Evolutionary conservation across 2,329 filamentous ascomycete species (phyloP).

Genomic region (Teratosphaeria pseudoeucalypti): DNA sequence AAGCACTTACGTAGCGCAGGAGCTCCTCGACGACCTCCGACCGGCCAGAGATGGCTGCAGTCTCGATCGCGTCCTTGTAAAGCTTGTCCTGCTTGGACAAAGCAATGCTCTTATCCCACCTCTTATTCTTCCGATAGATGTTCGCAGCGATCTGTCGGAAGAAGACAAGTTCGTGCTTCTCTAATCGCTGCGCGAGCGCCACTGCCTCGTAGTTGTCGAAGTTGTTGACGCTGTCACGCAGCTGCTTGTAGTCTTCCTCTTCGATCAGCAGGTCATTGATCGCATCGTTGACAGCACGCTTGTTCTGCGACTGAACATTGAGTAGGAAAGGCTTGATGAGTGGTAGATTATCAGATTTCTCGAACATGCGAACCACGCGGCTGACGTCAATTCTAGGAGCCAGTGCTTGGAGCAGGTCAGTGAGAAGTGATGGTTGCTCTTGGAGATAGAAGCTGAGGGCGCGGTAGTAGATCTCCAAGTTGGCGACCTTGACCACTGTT

Average conservation of each 20-base stretch:
- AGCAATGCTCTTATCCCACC: constrained; percentile 98
- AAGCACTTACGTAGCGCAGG: constrained; percentile 78
- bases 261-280: constrained; percentile 97
- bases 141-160: constrained; percentile 97
- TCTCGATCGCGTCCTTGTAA: constrained; percentile 99
- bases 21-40: constrained; percentile 88
- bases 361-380: constrained; percentile 97
- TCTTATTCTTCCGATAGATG: constrained; percentile 99
- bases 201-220: constrained; percentile 98
- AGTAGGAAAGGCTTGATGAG: constrained; percentile 98
- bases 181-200: constrained; percentile 79
- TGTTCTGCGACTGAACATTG: constrained; percentile 93
- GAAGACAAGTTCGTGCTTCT: constrained; percentile 97
- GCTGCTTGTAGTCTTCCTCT: constrained; percentile 98
- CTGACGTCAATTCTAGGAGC: constrained; percentile 96
- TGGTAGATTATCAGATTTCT: constrained; percentile 95
- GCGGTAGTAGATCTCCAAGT: constrained; percentile 98
- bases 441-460: constrained; percentile 95
- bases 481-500: constrained; percentile 87
- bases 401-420: constrained; percentile 84
- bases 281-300: constrained; percentile 93
- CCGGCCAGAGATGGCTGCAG: constrained; percentile 84
- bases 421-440: constrained; percentile 88
- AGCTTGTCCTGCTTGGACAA: constrained; percentile 98
- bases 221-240: constrained; percentile 94